phyloP scores from a whole-genome alignment of 1,284 basidiomycete genomes.

The Puccinia sorghi region DNA sequence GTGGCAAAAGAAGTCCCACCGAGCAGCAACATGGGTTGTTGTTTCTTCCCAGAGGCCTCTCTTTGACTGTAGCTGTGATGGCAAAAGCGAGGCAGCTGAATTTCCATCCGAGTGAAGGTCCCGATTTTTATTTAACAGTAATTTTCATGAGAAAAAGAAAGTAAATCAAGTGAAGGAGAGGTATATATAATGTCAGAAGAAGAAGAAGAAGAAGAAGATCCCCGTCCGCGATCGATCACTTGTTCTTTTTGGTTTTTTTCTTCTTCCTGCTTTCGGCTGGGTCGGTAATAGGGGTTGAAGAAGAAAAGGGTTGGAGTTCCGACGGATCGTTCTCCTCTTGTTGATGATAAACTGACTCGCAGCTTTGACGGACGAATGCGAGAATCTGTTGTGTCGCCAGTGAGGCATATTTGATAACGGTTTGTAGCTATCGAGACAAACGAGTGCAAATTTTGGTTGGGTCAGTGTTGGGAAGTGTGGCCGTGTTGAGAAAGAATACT shows the following conservation, averaged over 20 bases:
- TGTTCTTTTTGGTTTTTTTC: constrained; percentile 33
- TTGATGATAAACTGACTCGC: constrained; percentile 7
- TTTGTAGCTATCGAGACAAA: constrained; percentile 18
- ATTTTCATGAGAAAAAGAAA: not conserved
- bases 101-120: too few relatives aligned
- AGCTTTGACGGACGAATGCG: constrained; percentile 28
- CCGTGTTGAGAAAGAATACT: not conserved
- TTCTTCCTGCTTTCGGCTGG: constrained; percentile 18
- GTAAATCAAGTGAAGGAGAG: not conserved
- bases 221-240: not conserved
- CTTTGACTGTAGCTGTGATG: too few relatives aligned
- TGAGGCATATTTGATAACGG: constrained; percentile 19
- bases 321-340: not conserved
- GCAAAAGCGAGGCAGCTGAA: too few relatives aligned
- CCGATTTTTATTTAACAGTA: not conserved
- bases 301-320: not conserved
- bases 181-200: too few relatives aligned
- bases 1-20: too few relatives aligned
- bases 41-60: too few relatives aligned
- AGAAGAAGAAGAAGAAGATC: too few relatives aligned
- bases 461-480: not conserved
- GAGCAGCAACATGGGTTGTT: too few relatives aligned
- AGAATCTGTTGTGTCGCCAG: constrained; percentile 31
- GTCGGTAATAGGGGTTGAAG: not conserved
- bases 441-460: not conserved